Base-by-base conservation (phyloP, 495 filamentous ascomycete species). In the Podospora fimiseda region DNA sequence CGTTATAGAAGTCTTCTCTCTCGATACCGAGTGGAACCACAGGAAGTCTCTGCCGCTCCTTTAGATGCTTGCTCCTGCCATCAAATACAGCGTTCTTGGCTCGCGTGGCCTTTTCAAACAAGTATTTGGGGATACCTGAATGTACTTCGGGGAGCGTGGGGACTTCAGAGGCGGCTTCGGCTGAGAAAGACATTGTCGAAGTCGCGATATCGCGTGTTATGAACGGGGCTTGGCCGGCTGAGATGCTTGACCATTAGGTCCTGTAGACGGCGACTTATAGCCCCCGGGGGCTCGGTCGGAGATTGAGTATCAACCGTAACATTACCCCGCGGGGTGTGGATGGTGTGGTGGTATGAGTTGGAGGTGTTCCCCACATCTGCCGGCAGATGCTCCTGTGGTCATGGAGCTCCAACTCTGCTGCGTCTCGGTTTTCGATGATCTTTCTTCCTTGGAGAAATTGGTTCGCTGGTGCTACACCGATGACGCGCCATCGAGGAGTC, bases 11-110 rank as follows among this genome's bases (percentile, higher is more conserved):
- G 1, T 51, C 59, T 9, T 69, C 65, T 16, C 65, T 57, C 22
- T 66, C 70, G 22, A 70, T 64, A 27, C 69, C 68, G 4, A 63
- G 74, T 3, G 75, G 76, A 6, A 73, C 54, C 44, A 62, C 68
- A 9, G 63, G 56, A 14, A 62, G 22, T 27, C 62, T 50, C 48
- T 65, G 63, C 19, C 69, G 64, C 19, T 68, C 51, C n/a, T 53
- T 62, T 16, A 61, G 53, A 1, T 61, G 62, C 42, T 74, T 65
- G 15, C 67, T 76, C 44, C 61, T 54, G 9, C 65, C 62, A 3
- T 72, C 65, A 57, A 71, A 70, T 18, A 72, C 59, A 13, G 47
- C 58, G 11, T 52, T 51, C 53, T 75, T 76, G 2, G 66, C 66
- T 9, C 55, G 33, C 0, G 56, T 43, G 2, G 74, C 70, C 50